A percentile compares a stretch with the other conserved stretches of the same genome.
Conservation (phyloP, 352 stramenopile genomes). For the Paralagenidium karlingii region DNA sequence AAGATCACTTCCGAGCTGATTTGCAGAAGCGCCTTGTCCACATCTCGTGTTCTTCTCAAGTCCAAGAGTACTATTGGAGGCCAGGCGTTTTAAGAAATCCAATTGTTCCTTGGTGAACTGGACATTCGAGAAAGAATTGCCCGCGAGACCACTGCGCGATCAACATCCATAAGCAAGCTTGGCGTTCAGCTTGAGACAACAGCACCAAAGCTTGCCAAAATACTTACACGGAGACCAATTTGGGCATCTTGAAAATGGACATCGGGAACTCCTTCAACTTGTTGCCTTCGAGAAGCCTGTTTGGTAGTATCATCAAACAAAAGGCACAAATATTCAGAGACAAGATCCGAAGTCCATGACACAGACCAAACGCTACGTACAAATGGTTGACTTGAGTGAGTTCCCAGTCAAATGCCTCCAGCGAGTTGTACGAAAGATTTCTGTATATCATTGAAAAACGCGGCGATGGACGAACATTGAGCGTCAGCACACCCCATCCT, state of each 20-base stretch:
- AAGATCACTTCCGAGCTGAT: conserved; percentile 26
- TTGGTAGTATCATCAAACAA: background rate
- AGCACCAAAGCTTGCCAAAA: too few relatives aligned
- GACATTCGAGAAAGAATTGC: conserved; percentile 29
- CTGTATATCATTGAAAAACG: conserved; percentile 13
- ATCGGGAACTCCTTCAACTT: conserved; percentile 21
- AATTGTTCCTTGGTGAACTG: conserved; percentile 24
- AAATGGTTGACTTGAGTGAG: conserved; percentile 24
- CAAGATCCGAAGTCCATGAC: conserved; percentile 9
- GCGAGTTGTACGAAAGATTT: conserved; percentile 28
- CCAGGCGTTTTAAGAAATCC: conserved; percentile 28
- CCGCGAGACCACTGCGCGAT: conserved; percentile 36
- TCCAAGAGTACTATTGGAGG: background rate
- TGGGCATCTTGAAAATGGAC: too few relatives aligned
- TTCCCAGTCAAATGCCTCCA: conserved; percentile 22
- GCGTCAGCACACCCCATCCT: too few relatives aligned
- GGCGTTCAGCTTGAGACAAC: too few relatives aligned
- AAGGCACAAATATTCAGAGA: background rate
- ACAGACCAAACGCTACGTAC: conserved; percentile 9
- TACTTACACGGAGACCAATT: too few relatives aligned
- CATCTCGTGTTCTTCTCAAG: background rate
- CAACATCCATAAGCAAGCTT: too few relatives aligned
- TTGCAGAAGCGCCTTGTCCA: conserved; percentile 12
- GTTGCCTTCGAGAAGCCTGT: conserved; percentile 42
- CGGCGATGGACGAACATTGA: too few relatives aligned